Percentiles rank a stretch among this genome's conserved stretches.
Evolutionary conservation across 164 flowering plant genomes (phyloP).

Genomic region (Tetrastigma voinierianum): DNA sequence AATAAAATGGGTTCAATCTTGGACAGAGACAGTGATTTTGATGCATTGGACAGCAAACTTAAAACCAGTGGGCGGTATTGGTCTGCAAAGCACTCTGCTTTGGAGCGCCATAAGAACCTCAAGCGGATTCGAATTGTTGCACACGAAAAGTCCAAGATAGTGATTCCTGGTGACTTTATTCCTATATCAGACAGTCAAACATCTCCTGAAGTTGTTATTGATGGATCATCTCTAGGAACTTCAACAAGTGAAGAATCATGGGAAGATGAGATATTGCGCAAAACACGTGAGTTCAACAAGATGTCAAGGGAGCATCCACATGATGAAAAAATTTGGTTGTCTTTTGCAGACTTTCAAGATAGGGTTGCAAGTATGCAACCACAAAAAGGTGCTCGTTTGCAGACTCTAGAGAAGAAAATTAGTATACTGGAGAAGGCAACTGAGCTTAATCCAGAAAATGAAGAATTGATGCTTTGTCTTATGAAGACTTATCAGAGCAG

Average conservation of each 20-base stretch:
- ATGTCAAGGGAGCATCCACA: constrained; percentile 77
- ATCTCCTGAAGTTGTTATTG: constrained; percentile 23
- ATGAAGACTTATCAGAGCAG: constrained; percentile 74
- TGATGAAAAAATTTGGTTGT: constrained; percentile 78
- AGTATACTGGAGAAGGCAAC: constrained; percentile 88
- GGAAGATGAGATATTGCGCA: constrained; percentile 86
- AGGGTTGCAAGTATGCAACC: constrained; percentile 71
- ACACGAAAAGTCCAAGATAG: constrained; percentile 14
- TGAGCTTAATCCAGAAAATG: constrained; percentile 85
- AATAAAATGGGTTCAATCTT: constrained; percentile 27
- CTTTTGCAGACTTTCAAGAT: constrained; percentile 89
- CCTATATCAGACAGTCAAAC: constrained; percentile 38
- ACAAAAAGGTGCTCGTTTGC: constrained; percentile 89
- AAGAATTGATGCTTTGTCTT: constrained; percentile 69
- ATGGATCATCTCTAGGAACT: constrained; percentile 10
- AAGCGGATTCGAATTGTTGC: constrained; percentile 52
- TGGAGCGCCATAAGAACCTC: constrained; percentile 69
- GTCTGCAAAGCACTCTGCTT: constrained; percentile 68
- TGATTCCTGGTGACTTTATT: constrained; percentile 48
- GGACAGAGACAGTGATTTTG: constrained; percentile 66
- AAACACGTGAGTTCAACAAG: constrained; percentile 62
- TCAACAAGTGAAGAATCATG: constrained; percentile 70
- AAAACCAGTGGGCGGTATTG: constrained; percentile 81
- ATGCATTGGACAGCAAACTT: constrained; percentile 58
- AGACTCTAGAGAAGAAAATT: constrained; percentile 88